Evolutionary conservation across 2,329 filamentous ascomycete species (phyloP), one percentile per base, ranked within the genome.

Genomic region (Stagonosporopsis vannaccii): DNA sequence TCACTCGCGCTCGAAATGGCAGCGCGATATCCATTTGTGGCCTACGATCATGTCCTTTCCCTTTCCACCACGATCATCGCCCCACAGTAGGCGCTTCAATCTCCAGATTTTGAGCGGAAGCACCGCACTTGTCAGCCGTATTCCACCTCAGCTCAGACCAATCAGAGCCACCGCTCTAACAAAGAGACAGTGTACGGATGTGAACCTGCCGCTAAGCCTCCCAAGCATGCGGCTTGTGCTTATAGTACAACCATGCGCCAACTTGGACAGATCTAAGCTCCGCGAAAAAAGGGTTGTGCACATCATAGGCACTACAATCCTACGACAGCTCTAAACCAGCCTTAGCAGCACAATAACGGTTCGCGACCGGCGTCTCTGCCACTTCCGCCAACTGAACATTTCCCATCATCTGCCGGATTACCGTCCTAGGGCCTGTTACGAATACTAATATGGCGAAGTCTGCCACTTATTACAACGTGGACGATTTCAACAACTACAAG

Each of bases 401-500:
- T 2, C 12, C 28, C 9, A 11, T 23, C 6, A 9, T 6, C 15
- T 28, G 15, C 17, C 15, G 1, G 19, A n/a, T 4, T 17, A 19
- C 13, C 15, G 11, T 11, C 6, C 30, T 19, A 37, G n/a, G n/a
- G 13, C 5, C 15, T 26, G 11, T 19, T 13, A 12, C 4, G 7
- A 2, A n/a, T n/a, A 42, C n/a, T 41, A 60, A 36, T 6, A 73
- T 69, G 63, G 58, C 55, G 22, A 60, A 59, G 37, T 62, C 59
- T 30, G 49, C 57, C 30, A 67, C 58, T 23, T 66, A 67, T 33
- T 69, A 68, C 54, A 60, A 68, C 52, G 62, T 66, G 5, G 65
- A 69, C 9, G 67, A 69, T 5, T 67, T 63, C 52, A 62, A 60
- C 41, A 48, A 51, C 15, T 61, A 68, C 55, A 71, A 68, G 46